Conservation (phyloP, 768 basidiomycete genomes). For the Psilocybe cubensis region DNA sequence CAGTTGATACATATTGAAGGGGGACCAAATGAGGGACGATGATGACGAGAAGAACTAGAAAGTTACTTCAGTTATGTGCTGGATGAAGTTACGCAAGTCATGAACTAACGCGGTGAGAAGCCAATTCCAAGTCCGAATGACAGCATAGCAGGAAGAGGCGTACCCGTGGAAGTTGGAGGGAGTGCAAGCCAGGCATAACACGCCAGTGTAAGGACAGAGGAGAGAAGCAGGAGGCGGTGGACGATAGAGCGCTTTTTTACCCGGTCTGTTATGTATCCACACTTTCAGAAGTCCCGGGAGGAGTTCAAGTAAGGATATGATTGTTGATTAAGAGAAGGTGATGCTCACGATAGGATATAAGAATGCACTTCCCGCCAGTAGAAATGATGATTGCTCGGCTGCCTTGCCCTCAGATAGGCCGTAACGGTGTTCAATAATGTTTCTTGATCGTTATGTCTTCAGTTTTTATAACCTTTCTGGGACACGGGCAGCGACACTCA, state of each 20-base stretch:
- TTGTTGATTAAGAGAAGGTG: neutral
- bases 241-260: conserved; percentile 14
- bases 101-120: conserved; percentile 9
- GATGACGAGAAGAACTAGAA: conserved; percentile 11
- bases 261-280: conserved; percentile 11
- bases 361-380: conserved; percentile 12
- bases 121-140: conserved; percentile 14
- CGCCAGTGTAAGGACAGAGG: conserved; percentile 10
- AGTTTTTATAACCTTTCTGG: neutral
- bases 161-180: conserved; percentile 2
- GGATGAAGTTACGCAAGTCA: neutral
- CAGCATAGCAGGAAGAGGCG: conserved; percentile 14
- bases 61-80: neutral
- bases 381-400: conserved; percentile 13
- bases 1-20: conserved; percentile 13
- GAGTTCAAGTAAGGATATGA: no score
- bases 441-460: conserved; percentile 1
- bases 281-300: neutral
- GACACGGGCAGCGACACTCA: neutral
- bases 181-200: conserved; percentile 14
- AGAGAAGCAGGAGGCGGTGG: conserved; percentile 13
- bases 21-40: conserved; percentile 16
- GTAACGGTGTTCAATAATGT: conserved; percentile 11
- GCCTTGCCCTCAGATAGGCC: conserved; percentile 11
- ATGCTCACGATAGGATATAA: conserved; percentile 11